Percentiles rank a stretch among this genome's conserved stretches.
Evolutionary conservation across 2,329 filamentous ascomycete genomes (phyloP).

Genomic region (Epichloe bromicola): DNA sequence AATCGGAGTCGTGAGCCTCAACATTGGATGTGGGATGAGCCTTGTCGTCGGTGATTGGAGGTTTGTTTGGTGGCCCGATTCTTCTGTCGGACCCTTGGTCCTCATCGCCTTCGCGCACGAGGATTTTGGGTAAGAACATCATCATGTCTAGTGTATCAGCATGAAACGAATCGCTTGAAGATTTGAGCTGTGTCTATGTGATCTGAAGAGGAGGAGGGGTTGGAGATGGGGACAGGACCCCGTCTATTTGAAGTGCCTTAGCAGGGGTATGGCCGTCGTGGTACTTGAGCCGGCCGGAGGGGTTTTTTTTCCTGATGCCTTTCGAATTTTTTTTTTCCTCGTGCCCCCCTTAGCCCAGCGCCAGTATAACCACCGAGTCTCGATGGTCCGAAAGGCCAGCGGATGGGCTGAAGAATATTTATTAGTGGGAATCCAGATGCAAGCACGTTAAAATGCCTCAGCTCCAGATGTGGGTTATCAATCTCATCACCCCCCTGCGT

Average conservation of each 20-base stretch:
- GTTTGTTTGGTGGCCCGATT: not conserved
- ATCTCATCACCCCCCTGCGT: not conserved
- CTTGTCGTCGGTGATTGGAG: not conserved
- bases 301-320: too few species aligned
- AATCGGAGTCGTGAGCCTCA: not conserved
- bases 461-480: not conserved
- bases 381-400: too few species aligned
- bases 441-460: not conserved
- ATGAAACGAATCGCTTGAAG: not conserved
- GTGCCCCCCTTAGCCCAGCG: too few species aligned
- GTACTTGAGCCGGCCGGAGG: not conserved
- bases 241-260: not conserved
- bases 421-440: not conserved
- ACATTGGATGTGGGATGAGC: not conserved
- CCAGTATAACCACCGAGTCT: too few species aligned
- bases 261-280: not conserved
- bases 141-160: not conserved
- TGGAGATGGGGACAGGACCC: not conserved
- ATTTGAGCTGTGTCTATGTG: not conserved
- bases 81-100: not conserved
- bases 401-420: not conserved
- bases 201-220: not conserved
- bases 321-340: too few species aligned
- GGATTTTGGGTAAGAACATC: conserved; percentile 3
- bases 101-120: conserved; percentile 1